Evolutionary conservation across 352 stramenopile genomes (phyloP).

Genomic region (Globisporangium emineosum): DNA sequence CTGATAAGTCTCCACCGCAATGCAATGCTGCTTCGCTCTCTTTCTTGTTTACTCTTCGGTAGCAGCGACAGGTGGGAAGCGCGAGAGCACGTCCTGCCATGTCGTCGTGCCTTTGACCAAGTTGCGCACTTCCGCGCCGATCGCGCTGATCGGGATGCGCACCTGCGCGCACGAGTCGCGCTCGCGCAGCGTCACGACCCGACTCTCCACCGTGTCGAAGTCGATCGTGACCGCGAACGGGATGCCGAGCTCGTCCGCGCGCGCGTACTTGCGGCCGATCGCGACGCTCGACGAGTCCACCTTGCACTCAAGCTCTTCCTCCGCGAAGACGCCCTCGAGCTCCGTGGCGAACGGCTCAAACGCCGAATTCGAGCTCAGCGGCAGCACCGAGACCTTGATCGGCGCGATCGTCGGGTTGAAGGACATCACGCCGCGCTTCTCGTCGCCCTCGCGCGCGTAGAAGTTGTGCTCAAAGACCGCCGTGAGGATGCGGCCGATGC

Average conservation of each 20-base stretch:
- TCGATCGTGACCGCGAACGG: conserved; percentile 99
- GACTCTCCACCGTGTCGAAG: conserved; percentile 93
- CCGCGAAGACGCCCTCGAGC: conserved; percentile 67
- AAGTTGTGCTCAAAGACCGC: conserved; percentile 99
- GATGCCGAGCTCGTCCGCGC: conserved; percentile 97
- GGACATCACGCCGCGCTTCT: conserved; percentile 97
- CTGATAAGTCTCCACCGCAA: neutral
- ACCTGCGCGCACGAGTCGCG: conserved; percentile 97
- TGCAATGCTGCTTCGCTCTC: neutral
- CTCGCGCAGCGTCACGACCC: conserved; percentile 97
- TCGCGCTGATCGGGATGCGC: conserved; percentile 84
- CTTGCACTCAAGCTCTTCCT: conserved; percentile 83
- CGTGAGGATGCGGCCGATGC: conserved; percentile 97
- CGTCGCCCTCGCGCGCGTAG: conserved; percentile 93
- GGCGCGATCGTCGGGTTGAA: conserved; percentile 97
- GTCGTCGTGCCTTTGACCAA: conserved; percentile 82
- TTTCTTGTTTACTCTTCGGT: conserved; percentile 22
- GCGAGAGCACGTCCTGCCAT: conserved; percentile 79
- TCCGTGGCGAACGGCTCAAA: conserved; percentile 84
- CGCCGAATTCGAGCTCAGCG: conserved; percentile 85
- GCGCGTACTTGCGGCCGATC: conserved; percentile 96
- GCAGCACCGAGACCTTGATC: conserved; percentile 98
- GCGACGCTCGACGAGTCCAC: conserved; percentile 95
- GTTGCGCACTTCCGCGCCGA: conserved; percentile 80
- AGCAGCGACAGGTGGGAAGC: conserved; percentile 78